These are phyloP conservation scores for Colletotrichum godetiae DNA, from an alignment of 2,329 filamentous ascomycete species.

Conservation along the genomic window DNA sequence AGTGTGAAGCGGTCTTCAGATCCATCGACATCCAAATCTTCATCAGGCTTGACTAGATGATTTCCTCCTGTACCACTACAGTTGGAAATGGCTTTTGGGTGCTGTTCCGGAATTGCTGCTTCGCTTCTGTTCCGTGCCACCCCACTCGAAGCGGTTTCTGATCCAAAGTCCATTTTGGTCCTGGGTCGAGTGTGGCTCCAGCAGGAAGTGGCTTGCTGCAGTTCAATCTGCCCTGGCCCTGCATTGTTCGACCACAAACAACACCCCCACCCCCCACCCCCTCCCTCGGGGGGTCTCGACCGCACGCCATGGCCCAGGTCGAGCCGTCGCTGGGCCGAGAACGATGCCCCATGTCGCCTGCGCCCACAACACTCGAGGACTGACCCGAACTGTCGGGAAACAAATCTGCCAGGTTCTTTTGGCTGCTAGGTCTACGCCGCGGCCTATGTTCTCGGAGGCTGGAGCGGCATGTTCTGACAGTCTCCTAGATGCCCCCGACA, in stretches of 20 bases:
- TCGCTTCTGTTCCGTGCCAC: background rate
- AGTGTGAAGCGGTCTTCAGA: no score
- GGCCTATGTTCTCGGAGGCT: background rate
- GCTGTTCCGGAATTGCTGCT: background rate
- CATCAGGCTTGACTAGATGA: no score
- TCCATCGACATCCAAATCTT: no score
- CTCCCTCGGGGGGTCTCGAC: background rate
- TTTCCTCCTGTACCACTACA: no score
- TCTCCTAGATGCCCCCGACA: background rate
- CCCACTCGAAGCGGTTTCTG: background rate
- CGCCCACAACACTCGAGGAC: background rate
- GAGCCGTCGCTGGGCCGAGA: background rate
- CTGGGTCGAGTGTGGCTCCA: background rate
- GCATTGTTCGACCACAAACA: background rate
- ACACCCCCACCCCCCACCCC: no score
- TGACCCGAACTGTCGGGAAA: background rate
- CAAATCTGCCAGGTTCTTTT: no score
- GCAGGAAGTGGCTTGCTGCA: background rate
- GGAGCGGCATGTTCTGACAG: background rate
- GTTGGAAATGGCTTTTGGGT: background rate
- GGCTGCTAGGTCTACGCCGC: no score
- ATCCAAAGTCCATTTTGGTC: background rate
- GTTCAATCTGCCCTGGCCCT: background rate
- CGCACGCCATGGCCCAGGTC: background rate
- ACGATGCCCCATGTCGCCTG: background rate